Evolutionary conservation across 2,329 filamentous ascomycete species (phyloP), one percentile per base, ranked within the genome.

Genomic region (Ophioceras dolichostomum): DNA sequence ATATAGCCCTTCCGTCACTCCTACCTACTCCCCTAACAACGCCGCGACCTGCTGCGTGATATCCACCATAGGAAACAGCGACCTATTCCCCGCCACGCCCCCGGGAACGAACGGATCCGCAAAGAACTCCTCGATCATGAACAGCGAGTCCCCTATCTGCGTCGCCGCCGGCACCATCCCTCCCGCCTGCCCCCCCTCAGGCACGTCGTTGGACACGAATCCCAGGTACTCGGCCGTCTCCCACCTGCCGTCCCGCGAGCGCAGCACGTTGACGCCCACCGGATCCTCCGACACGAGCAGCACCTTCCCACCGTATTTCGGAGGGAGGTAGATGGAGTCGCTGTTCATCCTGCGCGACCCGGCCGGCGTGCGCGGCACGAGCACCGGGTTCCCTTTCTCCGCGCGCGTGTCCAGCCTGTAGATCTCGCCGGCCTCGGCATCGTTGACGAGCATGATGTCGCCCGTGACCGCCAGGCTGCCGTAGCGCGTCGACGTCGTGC

Each of bases 161-260:
- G 51, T 42, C 3, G 47, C 43, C 2, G 50, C 51, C 8, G 46
- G 45, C 14, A 48, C 47, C 5, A 39, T 20, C 4, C 40, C 46
- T 4, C 46, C 45, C 7, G 40, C 47, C 1, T 47, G 41, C n/a
- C n/a, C n/a, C n/a, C n/a, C n/a, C 5, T 45, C 26, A 14, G 38
- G 36, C 9, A 39, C 39, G 17, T 50, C 53, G 20, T 49, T 48
- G 32, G 53, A 37, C 1, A 61, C 46, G 0, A 46, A 47, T 0
- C 59, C 59, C 9, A 62, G 29, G 16, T 57, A 51, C 45, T 59
- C 51, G 3, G 59, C 59, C 3, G 44, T 44, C 19, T 45, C 43
- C 60, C 60, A 64, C 16, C 41, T 45, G 6, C 43, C 49, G 24
- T 62, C 54, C n/a, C 43, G 40, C 2, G 58, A 60, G 10, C 50